phyloP scores from a whole-genome alignment of 2,329 filamentous ascomycete genomes.

The Alternaria atra region DNA sequence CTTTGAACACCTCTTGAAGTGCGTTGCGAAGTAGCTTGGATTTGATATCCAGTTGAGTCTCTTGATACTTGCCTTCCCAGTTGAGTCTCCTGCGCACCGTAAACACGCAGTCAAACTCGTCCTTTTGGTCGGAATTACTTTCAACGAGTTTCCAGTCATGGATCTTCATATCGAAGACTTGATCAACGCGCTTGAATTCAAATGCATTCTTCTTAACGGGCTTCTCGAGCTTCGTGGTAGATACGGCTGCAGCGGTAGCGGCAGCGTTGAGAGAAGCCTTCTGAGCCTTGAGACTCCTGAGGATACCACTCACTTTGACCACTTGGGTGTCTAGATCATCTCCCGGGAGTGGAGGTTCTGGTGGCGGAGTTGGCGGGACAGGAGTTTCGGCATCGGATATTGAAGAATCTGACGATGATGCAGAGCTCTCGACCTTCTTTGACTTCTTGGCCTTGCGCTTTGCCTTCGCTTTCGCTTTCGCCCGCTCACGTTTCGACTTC shows the following conservation, averaged over 20 bases:
- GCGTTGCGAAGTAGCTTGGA: slow-evolving; percentile 79
- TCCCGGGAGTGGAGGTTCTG: slow-evolving; percentile 10
- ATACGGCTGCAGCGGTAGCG: slow-evolving; percentile 21
- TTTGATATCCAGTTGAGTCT: slow-evolving; percentile 83
- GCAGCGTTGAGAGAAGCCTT: slow-evolving; percentile 19
- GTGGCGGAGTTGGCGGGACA: not conserved
- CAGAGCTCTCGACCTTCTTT: slow-evolving; percentile 15
- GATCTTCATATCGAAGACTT: slow-evolving; percentile 61
- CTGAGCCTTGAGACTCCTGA: slow-evolving; percentile 26
- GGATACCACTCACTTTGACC: slow-evolving; percentile 20
- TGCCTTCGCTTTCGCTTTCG: slow-evolving; percentile 31
- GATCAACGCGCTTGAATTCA: slow-evolving; percentile 75
- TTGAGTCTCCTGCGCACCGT: slow-evolving; percentile 84
- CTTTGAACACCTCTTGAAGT: slow-evolving; percentile 75
- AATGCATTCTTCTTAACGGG: slow-evolving; percentile 53
- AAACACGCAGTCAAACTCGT: slow-evolving; percentile 79
- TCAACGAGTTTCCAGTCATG: slow-evolving; percentile 72
- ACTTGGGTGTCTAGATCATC: slow-evolving; percentile 25
- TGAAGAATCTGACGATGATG: slow-evolving; percentile 17
- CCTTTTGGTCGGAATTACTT: slow-evolving; percentile 69
- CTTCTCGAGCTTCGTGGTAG: slow-evolving; percentile 25
- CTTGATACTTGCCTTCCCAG: slow-evolving; percentile 80
- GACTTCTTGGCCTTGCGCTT: slow-evolving; percentile 30
- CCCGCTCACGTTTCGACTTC: slow-evolving; percentile 26
- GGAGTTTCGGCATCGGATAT: slow-evolving; percentile 20